These are phyloP conservation scores for Chaetomium sp. DNA, from an alignment of 2,329 filamentous ascomycete genomes.

Conservation along the genomic window DNA sequence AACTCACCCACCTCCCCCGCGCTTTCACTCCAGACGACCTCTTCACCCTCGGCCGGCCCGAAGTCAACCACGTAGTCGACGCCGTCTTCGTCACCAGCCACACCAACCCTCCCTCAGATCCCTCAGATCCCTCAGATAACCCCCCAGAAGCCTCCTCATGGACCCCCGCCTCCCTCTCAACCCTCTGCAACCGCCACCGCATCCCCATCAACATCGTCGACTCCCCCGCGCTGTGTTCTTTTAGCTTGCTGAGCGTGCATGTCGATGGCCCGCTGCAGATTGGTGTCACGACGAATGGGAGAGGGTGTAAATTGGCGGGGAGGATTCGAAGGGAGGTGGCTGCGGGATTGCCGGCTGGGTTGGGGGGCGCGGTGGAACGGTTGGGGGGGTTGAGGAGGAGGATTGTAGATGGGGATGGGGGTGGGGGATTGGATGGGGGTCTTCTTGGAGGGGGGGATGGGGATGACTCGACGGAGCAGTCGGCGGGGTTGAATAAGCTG, in stretches of 20 bases:
- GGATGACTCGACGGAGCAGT: slow-evolving; percentile 66
- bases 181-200: slow-evolving; percentile 67
- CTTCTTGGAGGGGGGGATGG: slow-evolving; percentile 23
- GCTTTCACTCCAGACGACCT: slow-evolving; percentile 66
- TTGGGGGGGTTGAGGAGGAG: slow-evolving; percentile 66
- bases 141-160: neutral
- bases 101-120: slow-evolving; percentile 30
- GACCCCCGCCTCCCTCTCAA: neutral
- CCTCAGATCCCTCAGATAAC: slow-evolving; percentile 28
- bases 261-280: slow-evolving; percentile 88
- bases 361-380: slow-evolving; percentile 71
- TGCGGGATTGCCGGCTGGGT: slow-evolving; percentile 63
- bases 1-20: slow-evolving; percentile 59
- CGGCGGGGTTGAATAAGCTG: slow-evolving; percentile 75
- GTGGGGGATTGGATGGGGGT: slow-evolving; percentile 28
- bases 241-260: slow-evolving; percentile 83
- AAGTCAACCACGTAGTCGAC: slow-evolving; percentile 74
- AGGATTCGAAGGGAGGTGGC: slow-evolving; percentile 85
- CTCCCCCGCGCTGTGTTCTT: slow-evolving; percentile 77
- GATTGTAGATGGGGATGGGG: slow-evolving; percentile 49
- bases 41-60: slow-evolving; percentile 67
- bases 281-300: slow-evolving; percentile 90
- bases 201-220: slow-evolving; percentile 94
- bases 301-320: slow-evolving; percentile 88
- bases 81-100: slow-evolving; percentile 80